Percentiles rank a stretch among this genome's conserved stretches.
Conservation (phyloP, 208 protist species). For the Polymyxa betae region DNA sequence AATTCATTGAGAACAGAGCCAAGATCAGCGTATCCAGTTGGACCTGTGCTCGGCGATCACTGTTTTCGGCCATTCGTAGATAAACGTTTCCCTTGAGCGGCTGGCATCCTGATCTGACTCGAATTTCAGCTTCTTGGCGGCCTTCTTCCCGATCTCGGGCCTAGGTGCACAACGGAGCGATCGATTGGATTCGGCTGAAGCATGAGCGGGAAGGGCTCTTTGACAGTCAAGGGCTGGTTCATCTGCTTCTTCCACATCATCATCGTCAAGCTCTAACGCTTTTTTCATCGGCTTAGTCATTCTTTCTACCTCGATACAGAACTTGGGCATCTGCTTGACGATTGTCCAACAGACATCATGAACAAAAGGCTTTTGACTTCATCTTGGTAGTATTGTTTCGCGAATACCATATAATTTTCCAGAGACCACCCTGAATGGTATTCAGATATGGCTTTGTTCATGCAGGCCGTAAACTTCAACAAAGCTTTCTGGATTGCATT, state of each 20-base stretch:
- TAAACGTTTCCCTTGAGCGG: background rate
- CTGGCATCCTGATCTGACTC: background rate
- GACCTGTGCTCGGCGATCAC: background rate
- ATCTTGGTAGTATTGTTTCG: background rate
- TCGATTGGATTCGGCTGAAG: background rate
- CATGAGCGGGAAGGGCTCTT: no score
- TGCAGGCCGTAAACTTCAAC: conserved; percentile 8
- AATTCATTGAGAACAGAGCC: background rate
- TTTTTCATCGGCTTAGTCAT: background rate
- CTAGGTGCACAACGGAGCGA: background rate
- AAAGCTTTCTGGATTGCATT: conserved; percentile 34
- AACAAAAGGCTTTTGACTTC: background rate
- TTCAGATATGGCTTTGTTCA: conserved; percentile 33
- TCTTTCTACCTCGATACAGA: background rate
- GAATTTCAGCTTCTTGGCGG: background rate
- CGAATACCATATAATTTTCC: background rate
- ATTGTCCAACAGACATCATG: background rate
- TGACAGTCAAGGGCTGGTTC: no score
- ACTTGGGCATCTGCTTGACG: background rate
- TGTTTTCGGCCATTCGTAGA: background rate
- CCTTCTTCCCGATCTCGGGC: background rate
- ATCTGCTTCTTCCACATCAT: no score
- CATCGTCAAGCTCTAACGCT: background rate
- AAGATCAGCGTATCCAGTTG: background rate
- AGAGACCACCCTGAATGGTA: conserved; percentile 4